Evolutionary conservation across 129 eudicot genomes (phyloP).

Genomic region (Deinandra increscens): DNA sequence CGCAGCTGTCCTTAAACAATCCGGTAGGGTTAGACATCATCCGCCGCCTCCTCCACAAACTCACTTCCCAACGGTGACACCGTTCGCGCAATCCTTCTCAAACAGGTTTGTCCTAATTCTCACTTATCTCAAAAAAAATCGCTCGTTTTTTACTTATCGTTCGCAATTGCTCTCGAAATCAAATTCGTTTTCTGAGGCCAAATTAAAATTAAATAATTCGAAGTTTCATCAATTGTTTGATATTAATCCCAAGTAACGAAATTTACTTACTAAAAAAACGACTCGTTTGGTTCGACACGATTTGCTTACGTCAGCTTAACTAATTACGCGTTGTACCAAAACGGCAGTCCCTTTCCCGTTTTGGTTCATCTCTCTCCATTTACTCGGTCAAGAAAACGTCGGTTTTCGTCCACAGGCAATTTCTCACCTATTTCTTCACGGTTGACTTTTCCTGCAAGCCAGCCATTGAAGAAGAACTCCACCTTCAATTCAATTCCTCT

Average conservation of each 20-base stretch:
- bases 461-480: conserved; percentile 20
- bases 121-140: neutral
- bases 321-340: neutral
- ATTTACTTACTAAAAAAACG: too few relatives aligned
- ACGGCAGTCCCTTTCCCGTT: conserved; percentile 20
- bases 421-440: conserved; percentile 33
- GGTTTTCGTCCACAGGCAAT: neutral
- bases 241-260: too few relatives aligned
- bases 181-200: too few relatives aligned
- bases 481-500: neutral
- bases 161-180: neutral
- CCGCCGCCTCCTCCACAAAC: conserved; percentile 39
- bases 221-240: too few relatives aligned
- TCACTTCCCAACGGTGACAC: conserved; percentile 65
- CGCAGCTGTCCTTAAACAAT: conserved; percentile 27
- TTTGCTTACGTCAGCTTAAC: too few relatives aligned
- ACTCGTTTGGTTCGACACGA: too few relatives aligned
- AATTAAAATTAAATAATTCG: too few relatives aligned
- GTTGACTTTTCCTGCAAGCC: conserved; percentile 27
- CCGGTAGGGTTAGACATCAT: conserved; percentile 37
- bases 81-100: conserved; percentile 67
- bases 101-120: conserved; percentile 47
- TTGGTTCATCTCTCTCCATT: conserved; percentile 4
- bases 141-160: neutral
- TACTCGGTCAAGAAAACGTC: conserved; percentile 27